Base-by-base conservation (phyloP, 192 early-diverging fungal species). In the Lobosporangium transversale region DNA sequence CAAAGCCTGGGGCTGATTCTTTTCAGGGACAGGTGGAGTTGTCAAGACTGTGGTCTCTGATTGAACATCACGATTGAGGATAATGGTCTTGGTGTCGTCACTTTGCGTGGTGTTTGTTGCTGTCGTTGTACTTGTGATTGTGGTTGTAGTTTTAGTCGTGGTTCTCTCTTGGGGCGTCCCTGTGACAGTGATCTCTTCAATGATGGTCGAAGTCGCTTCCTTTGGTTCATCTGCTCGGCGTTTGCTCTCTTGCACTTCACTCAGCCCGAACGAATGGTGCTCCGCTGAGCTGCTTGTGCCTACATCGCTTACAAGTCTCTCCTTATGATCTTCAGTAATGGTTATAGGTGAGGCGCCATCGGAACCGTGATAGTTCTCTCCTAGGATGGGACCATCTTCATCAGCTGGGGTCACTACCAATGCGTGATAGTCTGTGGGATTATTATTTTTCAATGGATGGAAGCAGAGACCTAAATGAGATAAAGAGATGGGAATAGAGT, bases 391-490 rank as follows among this genome's bases (percentile, higher is more conserved):
- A 44, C 47, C 69, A 11, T 63, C 69, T 35, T 71, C 69, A 24
- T 71, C 69, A 2, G 45, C 30, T 15, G 69, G 69, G 45, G 69
- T 71, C 12, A 50, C 44, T n/a, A 71, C 60, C 18, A 71, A 51
- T 18, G 31, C 9, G 29, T 71, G 69, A 29, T 71, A 71, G 26
- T 71, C 60, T 35, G 30, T 47, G 21, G 59, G 17, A 4, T n/a
- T 31, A 54, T 20, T 52, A 44, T 40, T 54, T 40, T 51, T 71
- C 35, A 55, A 31, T 15, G 69, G 61, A 30, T 50, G 45, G 26
- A 63, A 33, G 60, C 69, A 71, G 8, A 71, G 59, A 15, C 69
- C 69, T 71, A 63, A 31, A 33, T 14, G 8, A n/a, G n/a, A n/a
- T n/a, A n/a, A n/a, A n/a, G n/a, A n/a, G n/a, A n/a, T n/a, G n/a